Conservation (phyloP, 2,329 filamentous ascomycete species). For the Stemphylium beticola region DNA sequence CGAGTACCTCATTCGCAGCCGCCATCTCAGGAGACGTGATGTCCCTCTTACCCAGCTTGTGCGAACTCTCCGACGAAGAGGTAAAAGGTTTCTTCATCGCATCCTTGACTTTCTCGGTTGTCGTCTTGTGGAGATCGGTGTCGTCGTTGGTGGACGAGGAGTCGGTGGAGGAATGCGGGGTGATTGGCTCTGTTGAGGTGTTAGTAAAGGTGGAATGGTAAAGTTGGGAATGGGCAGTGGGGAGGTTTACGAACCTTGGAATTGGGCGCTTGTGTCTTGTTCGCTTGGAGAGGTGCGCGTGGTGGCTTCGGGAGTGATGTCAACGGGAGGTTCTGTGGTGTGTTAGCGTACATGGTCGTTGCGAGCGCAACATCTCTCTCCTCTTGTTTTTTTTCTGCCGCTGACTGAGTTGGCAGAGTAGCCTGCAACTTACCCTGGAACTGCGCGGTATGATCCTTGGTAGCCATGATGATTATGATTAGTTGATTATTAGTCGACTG, state of each 20-base stretch:
- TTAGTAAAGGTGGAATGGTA: neutral
- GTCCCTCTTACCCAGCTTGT: slow-evolving; percentile 1
- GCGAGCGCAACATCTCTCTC: neutral
- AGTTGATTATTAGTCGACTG: neutral
- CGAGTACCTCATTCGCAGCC: slow-evolving; percentile 14
- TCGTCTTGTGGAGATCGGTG: neutral
- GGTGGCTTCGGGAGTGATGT: slow-evolving; percentile 2
- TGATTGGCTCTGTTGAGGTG: slow-evolving; percentile 4
- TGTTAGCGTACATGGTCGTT: neutral
- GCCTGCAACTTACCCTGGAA: slow-evolving; percentile 14
- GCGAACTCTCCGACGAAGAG: neutral
- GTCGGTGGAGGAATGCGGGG: neutral
- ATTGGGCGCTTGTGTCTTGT: slow-evolving; percentile 5
- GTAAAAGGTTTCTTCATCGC: slow-evolving; percentile 17
- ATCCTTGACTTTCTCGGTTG: slow-evolving; percentile 12
- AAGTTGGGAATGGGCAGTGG: neutral
- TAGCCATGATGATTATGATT: slow-evolving; percentile 7
- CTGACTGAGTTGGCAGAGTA: neutral
- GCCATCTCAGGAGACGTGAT: slow-evolving; percentile 10
- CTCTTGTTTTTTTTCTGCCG: neutral
- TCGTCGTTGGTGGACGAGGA: neutral
- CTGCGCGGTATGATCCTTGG: slow-evolving; percentile 6
- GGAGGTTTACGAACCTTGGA: slow-evolving; percentile 7
- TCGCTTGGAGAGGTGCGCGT: neutral
- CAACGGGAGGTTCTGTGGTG: slow-evolving; percentile 6